Evolutionary conservation across 805 yeast genomes (phyloP).

Genomic region (Yamadazyma ubonensis): DNA sequence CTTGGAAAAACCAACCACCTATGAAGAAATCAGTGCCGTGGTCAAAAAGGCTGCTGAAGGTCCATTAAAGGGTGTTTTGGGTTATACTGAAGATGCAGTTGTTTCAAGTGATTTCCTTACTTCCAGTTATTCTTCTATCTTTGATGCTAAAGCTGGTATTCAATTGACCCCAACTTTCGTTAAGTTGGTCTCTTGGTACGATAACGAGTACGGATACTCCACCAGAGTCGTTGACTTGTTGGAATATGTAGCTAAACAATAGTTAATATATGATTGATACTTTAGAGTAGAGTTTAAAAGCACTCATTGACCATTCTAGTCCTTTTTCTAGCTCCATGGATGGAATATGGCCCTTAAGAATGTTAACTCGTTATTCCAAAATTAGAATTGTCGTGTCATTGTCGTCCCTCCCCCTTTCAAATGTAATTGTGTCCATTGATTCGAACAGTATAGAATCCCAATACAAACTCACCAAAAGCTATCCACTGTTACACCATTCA

Average conservation of each 20-base stretch:
- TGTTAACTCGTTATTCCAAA: too few relatives aligned
- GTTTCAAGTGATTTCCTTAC: conserved; percentile 34
- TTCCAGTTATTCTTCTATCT: conserved; percentile 30
- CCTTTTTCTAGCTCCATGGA: too few relatives aligned
- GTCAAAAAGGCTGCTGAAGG: conserved; percentile 33
- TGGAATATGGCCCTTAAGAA: too few relatives aligned
- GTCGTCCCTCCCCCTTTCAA: too few relatives aligned
- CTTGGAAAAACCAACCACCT: conserved; percentile 30
- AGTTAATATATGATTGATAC: conserved; percentile 1
- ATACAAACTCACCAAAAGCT: too few relatives aligned
- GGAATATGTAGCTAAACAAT: conserved; percentile 26
- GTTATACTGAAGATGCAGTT: conserved; percentile 36
- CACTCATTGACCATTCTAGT: too few relatives aligned
- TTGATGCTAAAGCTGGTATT: conserved; percentile 37
- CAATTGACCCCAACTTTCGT: conserved; percentile 36
- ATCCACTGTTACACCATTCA: too few relatives aligned
- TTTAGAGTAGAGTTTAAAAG: too few relatives aligned
- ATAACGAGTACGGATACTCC: conserved; percentile 37
- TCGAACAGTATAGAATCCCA: too few relatives aligned
- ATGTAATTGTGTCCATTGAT: too few relatives aligned
- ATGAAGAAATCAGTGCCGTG: conserved; percentile 33
- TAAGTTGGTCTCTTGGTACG: conserved; percentile 38
- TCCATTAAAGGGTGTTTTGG: conserved; percentile 34
- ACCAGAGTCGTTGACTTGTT: conserved; percentile 38
- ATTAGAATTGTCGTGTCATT: too few relatives aligned